Evolutionary conservation across 225 moss, liverwort and hornwort species (phyloP).

Genomic region (Climacium dendroides): DNA sequence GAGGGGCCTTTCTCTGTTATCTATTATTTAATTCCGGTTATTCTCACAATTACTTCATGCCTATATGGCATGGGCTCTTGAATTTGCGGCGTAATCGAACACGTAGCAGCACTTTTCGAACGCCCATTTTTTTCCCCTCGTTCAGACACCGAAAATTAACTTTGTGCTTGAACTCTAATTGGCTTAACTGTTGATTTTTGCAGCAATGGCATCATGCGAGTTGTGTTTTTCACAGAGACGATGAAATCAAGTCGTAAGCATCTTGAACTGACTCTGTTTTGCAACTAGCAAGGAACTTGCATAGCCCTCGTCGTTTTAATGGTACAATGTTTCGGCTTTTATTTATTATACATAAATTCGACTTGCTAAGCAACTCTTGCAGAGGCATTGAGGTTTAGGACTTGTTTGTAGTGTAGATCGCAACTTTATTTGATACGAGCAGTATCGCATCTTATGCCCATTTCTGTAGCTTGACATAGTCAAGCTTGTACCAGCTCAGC

Average conservation of each 20-base stretch:
- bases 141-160: neutral
- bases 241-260: slow-evolving; percentile 36
- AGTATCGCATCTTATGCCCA: neutral
- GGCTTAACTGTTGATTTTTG: neutral
- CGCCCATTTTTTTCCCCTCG: neutral
- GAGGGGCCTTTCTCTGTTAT: neutral
- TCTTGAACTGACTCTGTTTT: neutral
- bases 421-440: neutral
- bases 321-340: neutral
- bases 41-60: neutral
- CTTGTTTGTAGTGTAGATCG: neutral
- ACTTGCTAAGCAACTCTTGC: neutral
- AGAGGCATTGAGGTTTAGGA: neutral
- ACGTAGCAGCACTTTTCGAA: neutral
- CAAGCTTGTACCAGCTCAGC: neutral
- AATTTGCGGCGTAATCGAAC: neutral
- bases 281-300: neutral
- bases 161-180: neutral
- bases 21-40: neutral
- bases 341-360: neutral
- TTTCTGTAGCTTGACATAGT: neutral
- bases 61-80: neutral
- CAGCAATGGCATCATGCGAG: slow-evolving; percentile 66
- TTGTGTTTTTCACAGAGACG: slow-evolving; percentile 35
- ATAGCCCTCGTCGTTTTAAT: neutral